Evolutionary conservation across 441 rosid genomes (phyloP).

Genomic region (Gossypium schwendimanii): DNA sequence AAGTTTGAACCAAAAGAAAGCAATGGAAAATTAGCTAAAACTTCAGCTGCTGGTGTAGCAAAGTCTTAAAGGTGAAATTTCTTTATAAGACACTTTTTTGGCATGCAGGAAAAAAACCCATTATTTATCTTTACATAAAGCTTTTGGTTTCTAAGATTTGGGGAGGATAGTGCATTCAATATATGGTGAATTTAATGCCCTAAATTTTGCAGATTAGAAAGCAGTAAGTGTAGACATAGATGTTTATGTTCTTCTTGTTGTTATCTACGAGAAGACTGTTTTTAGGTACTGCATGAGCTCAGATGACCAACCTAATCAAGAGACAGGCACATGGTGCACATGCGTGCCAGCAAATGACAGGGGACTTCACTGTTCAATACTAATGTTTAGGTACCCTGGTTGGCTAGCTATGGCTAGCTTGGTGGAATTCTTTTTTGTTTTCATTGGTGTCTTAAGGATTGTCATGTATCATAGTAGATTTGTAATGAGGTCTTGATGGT

Average conservation of each 20-base stretch:
- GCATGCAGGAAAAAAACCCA: neutral
- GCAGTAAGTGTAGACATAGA: neutral
- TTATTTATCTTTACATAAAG: neutral
- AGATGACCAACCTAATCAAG: neutral
- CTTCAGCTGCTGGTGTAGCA: neutral
- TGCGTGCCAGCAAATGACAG: slow-evolving; percentile 9
- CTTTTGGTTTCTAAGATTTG: neutral
- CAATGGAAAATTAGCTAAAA: neutral
- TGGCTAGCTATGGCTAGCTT: neutral
- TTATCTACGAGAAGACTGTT: neutral
- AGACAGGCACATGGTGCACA: slow-evolving; percentile 22
- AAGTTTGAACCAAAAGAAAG: neutral
- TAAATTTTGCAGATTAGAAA: neutral
- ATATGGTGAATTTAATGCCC: neutral
- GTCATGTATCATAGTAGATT: neutral
- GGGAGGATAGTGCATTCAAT: neutral
- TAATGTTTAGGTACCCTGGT: neutral
- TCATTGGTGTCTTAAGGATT: neutral
- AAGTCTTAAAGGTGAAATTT: neutral
- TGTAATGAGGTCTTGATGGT: neutral
- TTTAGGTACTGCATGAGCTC: neutral
- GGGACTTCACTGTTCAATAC: neutral
- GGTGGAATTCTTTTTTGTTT: neutral
- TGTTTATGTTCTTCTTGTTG: neutral
- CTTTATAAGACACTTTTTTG: neutral